These are phyloP conservation scores for Coemansia sp. DNA, from an alignment of 192 early-diverging fungal species.

Conservation along the genomic window DNA sequence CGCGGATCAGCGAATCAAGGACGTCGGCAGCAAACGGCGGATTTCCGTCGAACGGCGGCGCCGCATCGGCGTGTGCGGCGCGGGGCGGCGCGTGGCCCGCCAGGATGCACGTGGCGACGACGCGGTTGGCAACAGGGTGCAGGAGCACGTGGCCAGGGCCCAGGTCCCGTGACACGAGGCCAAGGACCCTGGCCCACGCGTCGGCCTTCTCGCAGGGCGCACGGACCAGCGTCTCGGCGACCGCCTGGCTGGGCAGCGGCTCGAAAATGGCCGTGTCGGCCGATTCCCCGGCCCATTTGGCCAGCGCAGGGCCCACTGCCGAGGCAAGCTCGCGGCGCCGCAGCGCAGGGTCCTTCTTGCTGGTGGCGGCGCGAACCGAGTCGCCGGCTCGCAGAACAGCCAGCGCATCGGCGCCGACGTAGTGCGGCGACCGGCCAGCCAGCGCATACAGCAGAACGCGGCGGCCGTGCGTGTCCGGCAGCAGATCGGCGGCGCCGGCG, in stretches of 20 bases:
- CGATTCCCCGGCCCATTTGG: slow-evolving; percentile 56
- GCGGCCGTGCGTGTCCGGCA: slow-evolving; percentile 72
- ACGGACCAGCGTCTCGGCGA: slow-evolving; percentile 68
- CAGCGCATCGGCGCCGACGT: slow-evolving; percentile 68
- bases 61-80: slow-evolving; percentile 5
- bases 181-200: slow-evolving; percentile 32
- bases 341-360: slow-evolving; percentile 80
- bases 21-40: slow-evolving; percentile 30
- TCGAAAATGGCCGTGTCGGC: slow-evolving; percentile 61
- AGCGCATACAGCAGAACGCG: slow-evolving; percentile 81
- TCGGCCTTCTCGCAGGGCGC: slow-evolving; percentile 44
- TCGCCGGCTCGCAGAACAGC: slow-evolving; percentile 68
- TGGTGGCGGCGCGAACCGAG: slow-evolving; percentile 64
- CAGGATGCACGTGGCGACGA: slow-evolving; percentile 39
- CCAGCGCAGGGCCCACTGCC: slow-evolving; percentile 59
- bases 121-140: slow-evolving; percentile 36
- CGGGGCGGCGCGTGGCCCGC: slow-evolving; percentile 26
- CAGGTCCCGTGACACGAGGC: slow-evolving; percentile 10
- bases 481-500: slow-evolving; percentile 51
- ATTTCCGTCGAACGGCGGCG: slow-evolving; percentile 21
- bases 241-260: slow-evolving; percentile 64
- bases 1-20: slow-evolving; percentile 13
- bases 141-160: slow-evolving; percentile 31
- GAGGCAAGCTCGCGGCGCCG: slow-evolving; percentile 68
- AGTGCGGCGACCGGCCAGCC: slow-evolving; percentile 69